Evolutionary conservation across 371 early-diverging fungal genomes (phyloP).

Genomic region (Mortierella sp.): DNA sequence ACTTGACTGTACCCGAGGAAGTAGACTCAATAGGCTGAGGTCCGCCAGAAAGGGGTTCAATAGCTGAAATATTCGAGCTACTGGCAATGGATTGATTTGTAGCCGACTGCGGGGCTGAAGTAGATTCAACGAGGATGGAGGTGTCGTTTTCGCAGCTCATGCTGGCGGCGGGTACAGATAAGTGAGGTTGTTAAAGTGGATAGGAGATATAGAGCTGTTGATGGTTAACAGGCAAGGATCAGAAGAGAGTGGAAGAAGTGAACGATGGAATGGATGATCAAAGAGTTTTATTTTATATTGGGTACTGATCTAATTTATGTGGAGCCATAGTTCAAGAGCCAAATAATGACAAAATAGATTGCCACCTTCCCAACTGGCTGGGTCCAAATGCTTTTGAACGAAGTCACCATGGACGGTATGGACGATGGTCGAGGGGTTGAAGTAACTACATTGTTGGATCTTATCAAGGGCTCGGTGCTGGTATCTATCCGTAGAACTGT

Average conservation of each 20-base stretch:
- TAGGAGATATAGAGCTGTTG: not conserved
- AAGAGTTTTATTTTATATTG: conserved; percentile 3
- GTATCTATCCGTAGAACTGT: conserved; percentile 2
- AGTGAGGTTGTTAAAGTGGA: not conserved
- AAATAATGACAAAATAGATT: conserved; percentile 27
- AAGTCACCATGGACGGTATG: too few relatives aligned
- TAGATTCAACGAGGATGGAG: not conserved
- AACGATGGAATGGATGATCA: not conserved
- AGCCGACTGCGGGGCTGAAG: not conserved
- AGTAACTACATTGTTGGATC: not conserved
- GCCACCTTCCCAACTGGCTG: conserved; percentile 38
- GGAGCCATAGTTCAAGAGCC: conserved; percentile 28
- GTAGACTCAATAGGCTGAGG: not conserved
- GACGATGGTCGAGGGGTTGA: conserved; percentile 2
- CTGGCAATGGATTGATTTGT: not conserved
- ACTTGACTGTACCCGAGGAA: not conserved
- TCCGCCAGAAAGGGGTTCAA: not conserved
- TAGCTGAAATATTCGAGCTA: not conserved
- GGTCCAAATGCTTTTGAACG: conserved; percentile 31
- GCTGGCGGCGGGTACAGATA: not conserved
- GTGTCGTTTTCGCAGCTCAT: not conserved
- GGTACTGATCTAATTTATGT: conserved; percentile 1
- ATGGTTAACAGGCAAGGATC: not conserved
- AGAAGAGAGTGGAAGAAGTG: conserved; percentile 2
- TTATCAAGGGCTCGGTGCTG: not conserved